Base-by-base conservation (phyloP, 495 filamentous ascomycete genomes). In the Podospora conica region DNA sequence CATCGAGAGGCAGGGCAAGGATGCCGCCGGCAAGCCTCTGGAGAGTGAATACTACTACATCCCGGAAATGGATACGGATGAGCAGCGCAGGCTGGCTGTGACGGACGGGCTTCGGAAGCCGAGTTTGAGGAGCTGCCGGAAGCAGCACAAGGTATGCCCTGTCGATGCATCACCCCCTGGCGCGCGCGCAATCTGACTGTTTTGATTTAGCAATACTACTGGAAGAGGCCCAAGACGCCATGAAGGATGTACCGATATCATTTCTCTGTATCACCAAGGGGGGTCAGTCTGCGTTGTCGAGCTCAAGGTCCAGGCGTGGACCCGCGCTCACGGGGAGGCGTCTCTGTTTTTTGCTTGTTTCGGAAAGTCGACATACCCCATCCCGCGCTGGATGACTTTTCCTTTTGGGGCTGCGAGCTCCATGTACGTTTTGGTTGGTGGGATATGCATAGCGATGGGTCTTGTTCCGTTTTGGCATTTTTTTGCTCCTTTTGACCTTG, bases 1-100 rank as follows among this genome's bases (percentile, higher is more conserved):
- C 71, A 96, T 98, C 69, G 83, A 86, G 58, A 87, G 95, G 40
- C 89, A 92, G 73, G 95, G 95, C 73, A 98, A 97, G 75, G 95
- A 98, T 79, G 95, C 95, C 18, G 95, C 95, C 0, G 95, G 95
- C 66, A 93, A 97, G 80, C 82, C 87, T 8, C 85, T 98, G 10
- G 94, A 98, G 81, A 93, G 88, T 78, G 93, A 98, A 77, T 98
- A 93, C 72, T 98, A 97, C 74, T 98, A 98, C 74, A 84, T 97
- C n/a, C 90, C 94, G 3, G 95, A 98, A 74, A 83, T 86, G 73
- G 95, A 98, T 74, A 81, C 80, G 2, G 91, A 98, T 69, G 82
- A 85, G n/a, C 85, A 86, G 70, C 84, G 95, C 57, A 85, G 91
- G 60, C 83, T 91, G 65, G 86, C 92, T n/a, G 92, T 97, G 48